These are phyloP conservation scores for Logfia minima DNA, from an alignment of 129 eudicot genomes.

Conservation along the genomic window DNA sequence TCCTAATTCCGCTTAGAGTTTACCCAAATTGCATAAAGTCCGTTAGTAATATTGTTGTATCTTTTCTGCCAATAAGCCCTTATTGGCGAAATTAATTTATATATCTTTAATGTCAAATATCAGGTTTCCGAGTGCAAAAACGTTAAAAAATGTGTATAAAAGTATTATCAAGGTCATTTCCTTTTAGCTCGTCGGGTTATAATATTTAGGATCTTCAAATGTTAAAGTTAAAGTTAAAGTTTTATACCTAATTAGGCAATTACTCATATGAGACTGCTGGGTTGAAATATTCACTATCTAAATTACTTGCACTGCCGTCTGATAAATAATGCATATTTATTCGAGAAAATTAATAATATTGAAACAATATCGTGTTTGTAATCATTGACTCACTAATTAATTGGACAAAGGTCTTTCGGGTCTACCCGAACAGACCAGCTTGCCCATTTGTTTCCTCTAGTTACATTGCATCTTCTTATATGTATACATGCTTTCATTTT, in stretches of 20 bases:
- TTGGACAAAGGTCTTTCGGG: background rate
- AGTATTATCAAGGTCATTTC: too few species aligned
- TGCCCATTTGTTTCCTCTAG: background rate
- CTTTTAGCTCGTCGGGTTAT: background rate
- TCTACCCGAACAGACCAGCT: background rate
- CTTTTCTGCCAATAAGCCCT: too few species aligned
- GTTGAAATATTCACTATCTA: background rate
- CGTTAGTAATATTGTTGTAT: too few species aligned
- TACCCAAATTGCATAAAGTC: too few species aligned
- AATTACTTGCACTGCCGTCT: background rate
- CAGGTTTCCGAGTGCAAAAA: too few species aligned
- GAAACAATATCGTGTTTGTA: background rate
- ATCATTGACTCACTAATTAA: background rate
- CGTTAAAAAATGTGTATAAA: too few species aligned
- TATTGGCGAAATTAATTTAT: too few species aligned
- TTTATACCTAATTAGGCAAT: background rate
- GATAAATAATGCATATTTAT: background rate
- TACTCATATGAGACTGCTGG: background rate
- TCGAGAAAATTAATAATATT: too few species aligned
- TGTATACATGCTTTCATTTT: constrained; percentile 2
- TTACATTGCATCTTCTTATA: background rate
- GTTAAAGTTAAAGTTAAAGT: background rate
- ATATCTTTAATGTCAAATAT: too few species aligned
- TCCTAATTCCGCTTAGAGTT: too few species aligned
- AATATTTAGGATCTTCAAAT: background rate